Conservation (phyloP, 306 rosid species). For the Cucurbita argyrosperma region DNA sequence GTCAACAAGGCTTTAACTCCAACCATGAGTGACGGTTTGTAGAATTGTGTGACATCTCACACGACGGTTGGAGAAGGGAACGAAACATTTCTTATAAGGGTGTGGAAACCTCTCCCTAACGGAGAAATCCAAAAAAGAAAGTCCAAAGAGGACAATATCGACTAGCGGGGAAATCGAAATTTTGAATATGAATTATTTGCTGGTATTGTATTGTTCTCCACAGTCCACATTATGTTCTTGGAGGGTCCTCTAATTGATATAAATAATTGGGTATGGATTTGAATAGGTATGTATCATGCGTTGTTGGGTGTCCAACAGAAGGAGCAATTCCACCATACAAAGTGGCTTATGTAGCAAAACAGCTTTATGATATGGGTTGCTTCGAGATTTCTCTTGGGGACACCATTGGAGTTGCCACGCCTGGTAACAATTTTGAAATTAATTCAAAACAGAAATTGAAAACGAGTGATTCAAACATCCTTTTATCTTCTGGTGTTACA, state of each 20-base stretch:
- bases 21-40: background rate
- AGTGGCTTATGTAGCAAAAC: conserved; percentile 85
- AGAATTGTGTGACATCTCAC: background rate
- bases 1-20: background rate
- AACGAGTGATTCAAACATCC: no score
- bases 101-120: no score
- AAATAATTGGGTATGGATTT: conserved; percentile 7
- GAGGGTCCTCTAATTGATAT: background rate
- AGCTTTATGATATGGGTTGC: conserved; percentile 86
- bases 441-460: background rate
- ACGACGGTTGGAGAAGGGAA: no score
- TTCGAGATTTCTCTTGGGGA: conserved; percentile 93
- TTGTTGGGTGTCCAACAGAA: conserved; percentile 84
- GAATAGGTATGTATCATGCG: conserved; percentile 80
- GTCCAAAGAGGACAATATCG: no score
- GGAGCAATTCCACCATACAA: conserved; percentile 70
- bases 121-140: no score
- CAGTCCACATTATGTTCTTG: no score
- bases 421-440: conserved; percentile 33
- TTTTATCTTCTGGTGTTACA: conserved; percentile 3
- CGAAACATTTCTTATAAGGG: no score
- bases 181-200: no score
- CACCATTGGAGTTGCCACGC: conserved; percentile 88
- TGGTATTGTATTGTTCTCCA: no score
- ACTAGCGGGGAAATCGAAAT: no score